These are phyloP conservation scores for Leavenworthia alabamica DNA, from an alignment of 345 rosid genomes.

Conservation along the genomic window DNA sequence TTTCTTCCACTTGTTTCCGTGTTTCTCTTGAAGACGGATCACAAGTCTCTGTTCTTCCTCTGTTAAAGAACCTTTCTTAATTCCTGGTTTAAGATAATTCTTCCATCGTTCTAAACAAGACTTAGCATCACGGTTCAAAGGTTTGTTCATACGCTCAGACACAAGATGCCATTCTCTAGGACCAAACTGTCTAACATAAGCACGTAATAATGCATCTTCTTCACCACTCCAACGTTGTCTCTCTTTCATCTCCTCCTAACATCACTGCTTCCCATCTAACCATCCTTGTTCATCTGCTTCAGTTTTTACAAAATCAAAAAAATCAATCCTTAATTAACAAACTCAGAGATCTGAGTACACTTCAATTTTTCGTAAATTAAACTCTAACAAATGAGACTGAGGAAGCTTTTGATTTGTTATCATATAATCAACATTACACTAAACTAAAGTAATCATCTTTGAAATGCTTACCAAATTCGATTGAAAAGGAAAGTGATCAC, in stretches of 20 bases:
- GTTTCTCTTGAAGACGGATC: slow-evolving; percentile 79
- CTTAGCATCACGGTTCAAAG: slow-evolving; percentile 82
- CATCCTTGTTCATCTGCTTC: slow-evolving; percentile 33
- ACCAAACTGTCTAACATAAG: slow-evolving; percentile 90
- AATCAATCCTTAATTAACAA: background rate
- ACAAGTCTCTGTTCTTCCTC: slow-evolving; percentile 93
- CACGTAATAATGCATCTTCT: slow-evolving; percentile 80
- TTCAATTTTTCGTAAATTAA: background rate
- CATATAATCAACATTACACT: no score
- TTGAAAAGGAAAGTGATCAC: slow-evolving; percentile 2
- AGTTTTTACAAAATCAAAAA: background rate
- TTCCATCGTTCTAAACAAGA: slow-evolving; percentile 97
- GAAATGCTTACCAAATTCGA: slow-evolving; percentile 18
- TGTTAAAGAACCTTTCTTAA: slow-evolving; percentile 89
- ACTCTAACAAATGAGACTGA: background rate
- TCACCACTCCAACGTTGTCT: slow-evolving; percentile 99
- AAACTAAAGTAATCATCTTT: background rate
- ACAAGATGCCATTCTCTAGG: slow-evolving; percentile 96
- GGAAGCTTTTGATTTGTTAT: background rate
- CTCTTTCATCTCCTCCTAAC: slow-evolving; percentile 82
- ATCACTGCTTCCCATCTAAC: slow-evolving; percentile 61
- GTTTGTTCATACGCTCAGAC: slow-evolving; percentile 82
- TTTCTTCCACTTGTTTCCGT: slow-evolving; percentile 99
- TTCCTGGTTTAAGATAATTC: slow-evolving; percentile 96
- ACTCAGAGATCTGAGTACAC: background rate